These are phyloP conservation scores for Clarkia xantiana DNA, from an alignment of 345 rosid genomes.

Conservation along the genomic window DNA sequence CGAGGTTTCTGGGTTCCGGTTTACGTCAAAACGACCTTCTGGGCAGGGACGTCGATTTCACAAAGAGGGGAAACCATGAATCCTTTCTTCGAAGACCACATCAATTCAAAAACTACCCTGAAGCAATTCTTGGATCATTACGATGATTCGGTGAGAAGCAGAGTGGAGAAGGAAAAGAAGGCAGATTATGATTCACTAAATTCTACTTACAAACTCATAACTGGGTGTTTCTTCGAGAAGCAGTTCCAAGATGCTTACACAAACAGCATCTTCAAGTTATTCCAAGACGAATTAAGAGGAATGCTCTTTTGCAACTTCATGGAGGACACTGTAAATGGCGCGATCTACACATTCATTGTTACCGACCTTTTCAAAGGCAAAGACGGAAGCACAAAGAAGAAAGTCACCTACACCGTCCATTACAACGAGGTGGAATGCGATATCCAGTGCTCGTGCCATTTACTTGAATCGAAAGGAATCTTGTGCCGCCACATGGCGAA, in stretches of 20 bases:
- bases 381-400: background rate
- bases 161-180: slow-evolving; percentile 27
- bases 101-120: slow-evolving; percentile 14
- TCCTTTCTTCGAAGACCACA: slow-evolving; percentile 25
- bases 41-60: slow-evolving; percentile 27
- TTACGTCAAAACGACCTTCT: slow-evolving; percentile 16
- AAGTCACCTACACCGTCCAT: slow-evolving; percentile 10
- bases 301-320: slow-evolving; percentile 23
- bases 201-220: background rate
- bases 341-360: slow-evolving; percentile 14
- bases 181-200: slow-evolving; percentile 7
- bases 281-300: slow-evolving; percentile 31
- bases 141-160: slow-evolving; percentile 4
- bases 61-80: slow-evolving; percentile 17
- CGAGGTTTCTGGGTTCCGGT: slow-evolving; percentile 30
- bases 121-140: slow-evolving; percentile 22
- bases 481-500: slow-evolving; percentile 22
- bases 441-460: slow-evolving; percentile 24
- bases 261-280: slow-evolving; percentile 23
- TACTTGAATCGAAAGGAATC: slow-evolving; percentile 29
- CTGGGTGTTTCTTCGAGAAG: background rate
- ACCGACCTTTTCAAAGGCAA: slow-evolving; percentile 22
- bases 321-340: slow-evolving; percentile 18
- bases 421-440: slow-evolving; percentile 21
- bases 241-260: slow-evolving; percentile 6